Percentiles rank a stretch among this genome's conserved stretches.
Conservation (phyloP, 2,329 filamentous ascomycete genomes). For the Fusarium sp. region DNA sequence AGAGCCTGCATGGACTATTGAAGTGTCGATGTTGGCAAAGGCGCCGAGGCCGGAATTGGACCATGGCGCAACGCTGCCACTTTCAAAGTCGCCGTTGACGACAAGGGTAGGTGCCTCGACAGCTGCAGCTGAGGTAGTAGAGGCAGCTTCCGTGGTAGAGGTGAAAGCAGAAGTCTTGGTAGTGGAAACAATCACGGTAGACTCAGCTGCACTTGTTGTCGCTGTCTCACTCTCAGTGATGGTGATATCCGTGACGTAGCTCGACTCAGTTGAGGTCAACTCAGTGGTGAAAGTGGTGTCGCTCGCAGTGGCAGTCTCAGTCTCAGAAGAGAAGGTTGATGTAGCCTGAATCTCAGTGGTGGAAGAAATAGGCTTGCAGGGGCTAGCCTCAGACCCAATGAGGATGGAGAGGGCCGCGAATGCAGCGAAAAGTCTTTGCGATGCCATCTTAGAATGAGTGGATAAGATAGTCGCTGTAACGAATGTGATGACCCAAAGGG, state of each 20-base stretch:
- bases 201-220: background rate
- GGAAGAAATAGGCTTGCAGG: background rate
- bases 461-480: background rate
- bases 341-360: background rate
- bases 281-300: background rate
- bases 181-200: background rate
- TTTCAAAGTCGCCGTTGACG: background rate
- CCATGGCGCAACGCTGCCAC: background rate
- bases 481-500: background rate
- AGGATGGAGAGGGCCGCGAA: background rate
- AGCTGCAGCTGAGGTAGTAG: background rate
- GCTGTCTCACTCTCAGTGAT: background rate
- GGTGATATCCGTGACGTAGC: background rate
- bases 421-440: background rate
- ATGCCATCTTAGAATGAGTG: background rate
- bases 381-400: background rate
- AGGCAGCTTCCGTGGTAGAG: background rate
- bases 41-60: background rate
- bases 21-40: background rate
- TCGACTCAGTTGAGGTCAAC: background rate
- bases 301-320: background rate
- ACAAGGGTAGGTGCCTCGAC: background rate
- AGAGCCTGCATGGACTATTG: background rate
- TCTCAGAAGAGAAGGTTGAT: background rate
- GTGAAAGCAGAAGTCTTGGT: background rate